A percentile compares a stretch with the other conserved stretches of the same genome.
Conservation (phyloP, 768 basidiomycete genomes). For the Amanita muscaria region DNA sequence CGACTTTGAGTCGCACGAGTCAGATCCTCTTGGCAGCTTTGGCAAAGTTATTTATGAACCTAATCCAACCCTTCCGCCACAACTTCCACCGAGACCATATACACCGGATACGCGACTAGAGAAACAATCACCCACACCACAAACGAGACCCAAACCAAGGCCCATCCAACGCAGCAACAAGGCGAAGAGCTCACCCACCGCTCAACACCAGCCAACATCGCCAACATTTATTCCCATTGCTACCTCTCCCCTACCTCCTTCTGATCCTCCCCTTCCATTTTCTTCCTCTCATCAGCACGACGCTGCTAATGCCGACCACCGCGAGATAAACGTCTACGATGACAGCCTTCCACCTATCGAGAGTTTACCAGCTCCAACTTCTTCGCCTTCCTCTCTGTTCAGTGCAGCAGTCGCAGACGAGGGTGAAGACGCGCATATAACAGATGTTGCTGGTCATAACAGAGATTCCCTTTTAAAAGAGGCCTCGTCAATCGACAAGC, state of each 20-base stretch:
- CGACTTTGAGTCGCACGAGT: conserved; percentile 10
- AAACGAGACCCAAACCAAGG: conserved; percentile 8
- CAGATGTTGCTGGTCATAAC: no score
- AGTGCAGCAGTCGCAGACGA: conserved; percentile 10
- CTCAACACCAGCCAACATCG: conserved; percentile 13
- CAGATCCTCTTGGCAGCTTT: no score
- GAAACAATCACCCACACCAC: neutral
- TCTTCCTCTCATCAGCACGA: conserved; percentile 3
- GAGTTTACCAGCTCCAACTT: conserved; percentile 23
- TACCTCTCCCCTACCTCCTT: conserved; percentile 22
- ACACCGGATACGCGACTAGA: no score
- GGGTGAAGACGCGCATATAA: conserved; percentile 15
- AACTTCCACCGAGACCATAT: neutral
- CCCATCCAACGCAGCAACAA: conserved; percentile 12
- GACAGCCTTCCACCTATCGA: conserved; percentile 25
- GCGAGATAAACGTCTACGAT: conserved; percentile 10
- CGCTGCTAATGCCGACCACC: no score
- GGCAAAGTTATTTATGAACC: conserved; percentile 9
- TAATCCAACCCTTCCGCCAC: neutral
- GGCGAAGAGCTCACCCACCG: conserved; percentile 5
- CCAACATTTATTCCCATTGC: conserved; percentile 12
- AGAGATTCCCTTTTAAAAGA: no score
- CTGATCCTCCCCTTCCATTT: conserved; percentile 26
- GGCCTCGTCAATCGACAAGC: no score
- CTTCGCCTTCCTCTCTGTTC: conserved; percentile 27